Evolutionary conservation across 345 rosid species (phyloP), one percentile per base, ranked within the genome.

Genomic region (Kandelia obovata): DNA sequence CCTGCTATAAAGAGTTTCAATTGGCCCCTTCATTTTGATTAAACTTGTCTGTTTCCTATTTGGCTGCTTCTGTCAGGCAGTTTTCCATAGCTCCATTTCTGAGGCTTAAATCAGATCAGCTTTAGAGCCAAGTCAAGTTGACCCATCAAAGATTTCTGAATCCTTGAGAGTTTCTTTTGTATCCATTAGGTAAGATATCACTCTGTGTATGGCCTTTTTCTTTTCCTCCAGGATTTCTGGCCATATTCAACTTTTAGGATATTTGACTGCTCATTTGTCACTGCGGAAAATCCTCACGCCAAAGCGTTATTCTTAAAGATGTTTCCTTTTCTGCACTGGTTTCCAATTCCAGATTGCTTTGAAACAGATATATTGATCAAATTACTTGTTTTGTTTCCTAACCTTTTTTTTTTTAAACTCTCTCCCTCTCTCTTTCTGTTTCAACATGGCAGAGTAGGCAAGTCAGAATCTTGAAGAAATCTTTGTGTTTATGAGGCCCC

Each of bases 101-200:
- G 55, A 58, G 64, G 76, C 58, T 37, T 65, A 65, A 65, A 55
- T 60, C 39, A 81, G 72, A 81, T 86, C 86, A 77, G 71, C 76
- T 83, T 66, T 56, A 26, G 72, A 73, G 71, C 71, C 83, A 74
- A 77, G 83, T 84, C 4, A 78, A 78, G 86, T 66, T 49, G 34
- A 64, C 80, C 75, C 66, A 72, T 63, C 34, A 73, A 68, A 67
- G 69, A 47, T 78, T 76, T 70, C 74, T 17, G 13, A 21, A 64
- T 70, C 52, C 28, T 55, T 72, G 46, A 17, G 20, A 55, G 43
- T 11, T 56, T 74, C 65, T 61, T 6, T 66, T 52, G 34, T 39
- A 62, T 67, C 67, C 68, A 31, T 61, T 63, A 58, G 73, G 32
- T 51, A 67, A 2, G 46, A 1, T 39, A 10, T 39, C 65, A 60